Percentiles rank a stretch among this genome's conserved stretches.
These are phyloP conservation scores for Nicotiana attenuata DNA, from an alignment of 257 asterid species.

Conservation along the genomic window DNA sequence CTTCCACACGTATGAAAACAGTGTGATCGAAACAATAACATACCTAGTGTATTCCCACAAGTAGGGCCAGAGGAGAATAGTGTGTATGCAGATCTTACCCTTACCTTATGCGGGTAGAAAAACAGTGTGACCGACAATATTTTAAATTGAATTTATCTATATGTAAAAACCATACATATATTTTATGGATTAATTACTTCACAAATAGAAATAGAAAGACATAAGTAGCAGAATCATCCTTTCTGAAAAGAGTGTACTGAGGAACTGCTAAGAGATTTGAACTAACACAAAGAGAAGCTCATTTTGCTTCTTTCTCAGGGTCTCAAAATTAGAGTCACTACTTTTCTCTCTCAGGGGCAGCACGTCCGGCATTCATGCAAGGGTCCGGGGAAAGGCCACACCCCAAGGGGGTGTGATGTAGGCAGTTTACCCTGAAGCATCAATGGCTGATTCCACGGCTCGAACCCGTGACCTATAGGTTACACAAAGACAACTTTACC, in stretches of 20 bases:
- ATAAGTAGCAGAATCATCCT: neutral
- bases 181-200: too few species aligned
- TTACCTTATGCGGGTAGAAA: too few species aligned
- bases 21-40: too few species aligned
- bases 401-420: too few species aligned
- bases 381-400: too few species aligned
- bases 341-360: neutral
- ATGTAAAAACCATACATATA: neutral
- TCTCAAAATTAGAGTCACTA: neutral
- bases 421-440: neutral
- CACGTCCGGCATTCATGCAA: too few species aligned
- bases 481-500: too few species aligned
- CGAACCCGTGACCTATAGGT: too few species aligned
- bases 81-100: too few species aligned
- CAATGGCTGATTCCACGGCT: too few species aligned
- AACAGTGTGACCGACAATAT: neutral
- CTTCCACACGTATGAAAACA: neutral
- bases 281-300: neutral
- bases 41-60: too few species aligned
- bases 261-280: neutral
- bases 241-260: neutral
- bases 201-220: neutral
- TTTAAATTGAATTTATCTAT: neutral
- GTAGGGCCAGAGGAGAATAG: fast-evolving
- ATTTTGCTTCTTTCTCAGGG: neutral